Evolutionary conservation across 768 basidiomycete genomes (phyloP), one percentile per base, ranked within the genome.

Genomic region (Tulasnella calospora): DNA sequence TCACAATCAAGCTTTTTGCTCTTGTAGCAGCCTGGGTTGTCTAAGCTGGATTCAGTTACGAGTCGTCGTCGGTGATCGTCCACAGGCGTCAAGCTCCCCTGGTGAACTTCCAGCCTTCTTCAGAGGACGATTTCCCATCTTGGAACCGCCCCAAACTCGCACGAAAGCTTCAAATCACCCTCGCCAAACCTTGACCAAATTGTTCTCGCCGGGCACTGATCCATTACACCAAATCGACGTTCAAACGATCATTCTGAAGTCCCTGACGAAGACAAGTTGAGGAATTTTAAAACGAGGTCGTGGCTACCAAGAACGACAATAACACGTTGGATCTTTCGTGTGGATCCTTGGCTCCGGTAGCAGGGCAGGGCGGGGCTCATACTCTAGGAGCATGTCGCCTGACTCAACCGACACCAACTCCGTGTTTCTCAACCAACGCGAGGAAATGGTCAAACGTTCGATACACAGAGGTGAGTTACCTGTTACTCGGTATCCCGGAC

Each of bases 111-210:
- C 96, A 83, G 95, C 96, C 83, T 96, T 94, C 87, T 89, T 96
- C 46, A 92, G 92, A 84, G n/a, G 86, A 87, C 78, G 87, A 87
- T 80, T 83, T 88, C 27, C 92, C 91, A 82, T 89, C 90, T 78
- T 98, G 97, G 96, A 98, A 98, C n/a, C n/a, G 8, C 85, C 95
- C 97, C 33, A 97, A 98, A 85, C 92, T 99, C 27, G 94, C 96
- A 30, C 89, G 90, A 74, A 89, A 89, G 81, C 90, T 99, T 85
- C 89, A 90, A 81, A 97, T 99, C 84, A 95, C 95, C 9, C 90
- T 99, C 79, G 95, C 99, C 80, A 98, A 99, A 85, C 97, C 97
- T 23, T 91, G 99, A 3, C 97, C 98, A 2, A 96, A 92, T n/a
- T 79, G 98, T 99, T 40, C 87, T 88, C 86, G 86, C 23, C 72